phyloP scores from a whole-genome alignment of 768 basidiomycete species.

The Solioccasus polychromus region DNA sequence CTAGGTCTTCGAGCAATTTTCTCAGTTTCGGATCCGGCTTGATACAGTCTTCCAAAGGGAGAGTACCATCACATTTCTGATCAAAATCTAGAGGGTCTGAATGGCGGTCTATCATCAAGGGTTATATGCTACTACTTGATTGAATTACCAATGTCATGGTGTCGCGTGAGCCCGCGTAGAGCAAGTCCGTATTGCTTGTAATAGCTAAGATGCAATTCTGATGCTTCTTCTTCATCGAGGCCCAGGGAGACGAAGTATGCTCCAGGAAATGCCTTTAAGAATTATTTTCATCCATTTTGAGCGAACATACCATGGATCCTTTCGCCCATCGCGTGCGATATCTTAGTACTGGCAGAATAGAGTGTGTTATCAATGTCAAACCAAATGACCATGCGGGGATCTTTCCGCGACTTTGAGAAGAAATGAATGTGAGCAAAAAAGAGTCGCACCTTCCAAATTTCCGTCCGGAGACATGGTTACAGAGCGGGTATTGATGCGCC shows the following conservation, averaged over 20 bases:
- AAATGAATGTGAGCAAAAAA: background rate
- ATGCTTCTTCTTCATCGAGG: constrained; percentile 64
- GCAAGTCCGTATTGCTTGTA: constrained; percentile 83
- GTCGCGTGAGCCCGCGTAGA: constrained; percentile 69
- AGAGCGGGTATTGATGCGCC: constrained; percentile 23
- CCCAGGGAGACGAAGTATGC: constrained; percentile 76
- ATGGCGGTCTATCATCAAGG: background rate
- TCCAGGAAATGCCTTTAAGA: constrained; percentile 23
- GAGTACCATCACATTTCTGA: constrained; percentile 74
- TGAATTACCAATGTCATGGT: constrained; percentile 67
- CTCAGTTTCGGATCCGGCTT: constrained; percentile 58
- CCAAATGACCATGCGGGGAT: constrained; percentile 66
- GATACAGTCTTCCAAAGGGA: constrained; percentile 81
- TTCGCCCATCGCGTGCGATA: constrained; percentile 76
- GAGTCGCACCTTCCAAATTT: constrained; percentile 23
- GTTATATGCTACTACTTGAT: background rate
- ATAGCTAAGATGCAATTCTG: constrained; percentile 66
- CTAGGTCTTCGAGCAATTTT: constrained; percentile 74
- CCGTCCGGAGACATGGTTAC: constrained; percentile 22
- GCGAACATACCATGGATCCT: constrained; percentile 64
- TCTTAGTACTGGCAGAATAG: constrained; percentile 72
- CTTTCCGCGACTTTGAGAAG: constrained; percentile 25
- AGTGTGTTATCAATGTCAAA: constrained; percentile 90
- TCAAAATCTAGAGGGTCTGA: constrained; percentile 84
- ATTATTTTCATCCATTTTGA: background rate